Evolutionary conservation across 2,329 filamentous ascomycete genomes (phyloP), one percentile per base, ranked within the genome.

Genomic region (Neocatenulostroma microsporum): DNA sequence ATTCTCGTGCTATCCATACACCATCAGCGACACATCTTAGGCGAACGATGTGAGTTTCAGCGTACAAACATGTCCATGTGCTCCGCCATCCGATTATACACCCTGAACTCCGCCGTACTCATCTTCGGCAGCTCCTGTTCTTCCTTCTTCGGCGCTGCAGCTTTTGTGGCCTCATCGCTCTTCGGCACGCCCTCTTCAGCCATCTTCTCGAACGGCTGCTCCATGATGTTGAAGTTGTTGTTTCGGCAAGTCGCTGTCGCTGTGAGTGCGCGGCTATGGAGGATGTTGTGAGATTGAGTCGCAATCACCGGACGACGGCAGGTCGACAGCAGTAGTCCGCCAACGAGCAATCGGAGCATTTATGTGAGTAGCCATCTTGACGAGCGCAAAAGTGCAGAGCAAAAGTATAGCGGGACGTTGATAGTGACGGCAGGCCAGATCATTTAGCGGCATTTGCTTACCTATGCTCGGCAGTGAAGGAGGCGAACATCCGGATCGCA

Each of bases 51-150:
- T 14, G 8, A 29, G 8, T n/a, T 10, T 25, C 23, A 25, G 23
- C 72, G 52, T 66, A 81, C 78, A 62, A 80, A 87, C 44, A 73
- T 65, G 29, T 88, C 73, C 84, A 88, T 88, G 45, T 74, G 72
- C 39, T 82, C 82, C 0, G 82, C 79, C 53, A 86, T 64, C n/a
- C 69, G 69, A 62, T 88, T 87, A 61, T 82, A 88, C 25, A 69
- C 62, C 33, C 68, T 69, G 53, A 84, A 87, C 39, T 89, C 81
- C 38, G 70, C 65, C 2, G 75, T 61, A 0, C 76, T 77, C 20
- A 89, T 67, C 17, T 80, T 76, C 0, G 81, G 77, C 2, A 82
- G 60, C 11, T 63, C 37, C 38, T 64, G 48, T 37, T 67, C 46
- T 24, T 49, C 42, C 31, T 44, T 34, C 31, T 49, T 32, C 34